phyloP scores from a whole-genome alignment of 768 basidiomycete species.

The Termitomyces sp. region DNA sequence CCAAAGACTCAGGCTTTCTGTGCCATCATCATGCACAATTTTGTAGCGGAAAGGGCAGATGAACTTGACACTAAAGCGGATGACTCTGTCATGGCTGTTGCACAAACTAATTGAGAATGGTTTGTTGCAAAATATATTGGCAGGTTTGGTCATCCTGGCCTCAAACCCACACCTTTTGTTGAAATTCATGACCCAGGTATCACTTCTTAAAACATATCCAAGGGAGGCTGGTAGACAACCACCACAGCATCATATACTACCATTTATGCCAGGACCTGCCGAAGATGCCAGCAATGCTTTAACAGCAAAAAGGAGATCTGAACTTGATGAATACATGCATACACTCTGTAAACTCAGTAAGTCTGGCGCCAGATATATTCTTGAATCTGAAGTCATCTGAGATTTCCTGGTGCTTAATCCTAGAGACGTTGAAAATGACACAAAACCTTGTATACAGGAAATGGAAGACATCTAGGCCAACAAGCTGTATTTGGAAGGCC shows the following conservation, averaged over 20 bases:
- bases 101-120: constrained; percentile 99
- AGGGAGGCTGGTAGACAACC: constrained; percentile 82
- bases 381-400: constrained; percentile 76
- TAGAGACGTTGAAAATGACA: constrained; percentile 75
- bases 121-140: constrained; percentile 99
- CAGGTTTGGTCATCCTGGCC: constrained; percentile 86
- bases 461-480: constrained; percentile 47
- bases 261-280: constrained; percentile 96
- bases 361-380: constrained; percentile 68
- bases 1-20: constrained; percentile 96
- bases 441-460: constrained; percentile 53
- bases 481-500: background rate
- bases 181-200: constrained; percentile 96
- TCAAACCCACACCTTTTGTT: constrained; percentile 96
- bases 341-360: constrained; percentile 69
- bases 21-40: constrained; percentile 98
- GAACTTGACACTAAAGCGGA: constrained; percentile 94
- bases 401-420: constrained; percentile 80
- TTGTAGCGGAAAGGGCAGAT: constrained; percentile 90
- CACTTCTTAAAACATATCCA: constrained; percentile 81
- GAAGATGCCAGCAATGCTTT: constrained; percentile 78
- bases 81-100: constrained; percentile 93
- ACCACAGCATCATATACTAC: constrained; percentile 69
- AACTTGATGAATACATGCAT: constrained; percentile 86
- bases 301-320: constrained; percentile 72